Evolutionary conservation across 2,329 filamentous ascomycete species (phyloP).

Genomic region (Neocatenulostroma microsporum): DNA sequence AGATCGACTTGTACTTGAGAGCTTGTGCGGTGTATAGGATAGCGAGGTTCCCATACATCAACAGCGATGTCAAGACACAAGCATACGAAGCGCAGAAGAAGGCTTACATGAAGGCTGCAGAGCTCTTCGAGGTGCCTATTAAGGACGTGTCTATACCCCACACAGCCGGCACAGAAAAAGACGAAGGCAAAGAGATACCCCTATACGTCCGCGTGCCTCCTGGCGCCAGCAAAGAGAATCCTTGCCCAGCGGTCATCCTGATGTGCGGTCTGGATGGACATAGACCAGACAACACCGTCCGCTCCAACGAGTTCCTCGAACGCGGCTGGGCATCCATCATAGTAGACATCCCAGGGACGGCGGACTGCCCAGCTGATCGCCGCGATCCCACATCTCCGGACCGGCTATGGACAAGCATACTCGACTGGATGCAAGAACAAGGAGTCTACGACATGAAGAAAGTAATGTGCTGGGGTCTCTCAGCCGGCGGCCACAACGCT

Average conservation of each 20-base stretch:
- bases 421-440: conserved; percentile 51
- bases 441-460: conserved; percentile 49
- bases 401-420: conserved; percentile 54
- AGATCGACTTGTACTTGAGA: conserved; percentile 29
- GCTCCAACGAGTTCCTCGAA: conserved; percentile 53
- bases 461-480: conserved; percentile 58
- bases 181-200: conserved; percentile 32
- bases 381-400: conserved; percentile 53
- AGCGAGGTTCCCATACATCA: conserved; percentile 33
- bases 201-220: conserved; percentile 33
- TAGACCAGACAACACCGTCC: conserved; percentile 53
- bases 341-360: conserved; percentile 59
- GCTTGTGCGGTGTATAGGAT: conserved; percentile 32
- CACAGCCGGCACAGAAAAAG: conserved; percentile 26
- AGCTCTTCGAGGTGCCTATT: conserved; percentile 31
- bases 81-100: conserved; percentile 31
- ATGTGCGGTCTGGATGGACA: conserved; percentile 58
- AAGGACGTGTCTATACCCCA: conserved; percentile 34
- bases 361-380: conserved; percentile 58
- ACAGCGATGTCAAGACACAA: conserved; percentile 26
- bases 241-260: conserved; percentile 46
- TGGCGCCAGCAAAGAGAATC: conserved; percentile 23
- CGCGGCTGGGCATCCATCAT: conserved; percentile 58
- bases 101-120: conserved; percentile 30
- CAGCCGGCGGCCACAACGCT: conserved; percentile 61